Evolutionary conservation across 2,329 filamentous ascomycete genomes (phyloP), one percentile per base, ranked within the genome.

Genomic region (Scorias spongiosa): DNA sequence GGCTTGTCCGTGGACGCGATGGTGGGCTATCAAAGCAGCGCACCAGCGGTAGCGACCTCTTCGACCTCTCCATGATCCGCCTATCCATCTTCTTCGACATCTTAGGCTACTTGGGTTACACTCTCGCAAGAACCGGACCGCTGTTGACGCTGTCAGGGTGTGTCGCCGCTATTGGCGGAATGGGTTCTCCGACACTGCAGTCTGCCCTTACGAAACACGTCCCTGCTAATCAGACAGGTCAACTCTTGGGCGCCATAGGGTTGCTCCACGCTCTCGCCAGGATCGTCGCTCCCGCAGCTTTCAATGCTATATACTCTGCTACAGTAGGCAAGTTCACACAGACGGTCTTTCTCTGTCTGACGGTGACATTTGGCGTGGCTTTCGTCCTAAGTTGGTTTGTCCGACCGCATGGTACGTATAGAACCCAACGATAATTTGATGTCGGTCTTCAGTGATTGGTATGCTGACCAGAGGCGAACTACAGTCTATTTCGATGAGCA

Each of bases 161-260:
- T 39, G 54, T 88, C 14, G 81, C 85, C 1, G 74, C 85, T 0
- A 65, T 93, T 34, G 89, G 89, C 18, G 88, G 88, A 1, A 79
- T 96, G 39, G 88, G 82, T 0, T 81, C 81, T 30, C 88, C 91
- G 1, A 91, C 84, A 0, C 70, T 93, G 41, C 86, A 93, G 57
- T 81, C 84, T 1, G 75, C 82, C 1, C 67, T 95, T 42, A 95
- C 87, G 15, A 96, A 95, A 59, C 91, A 96, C 60, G 81, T 96
- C 0, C 85, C 88, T 0, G 71, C 78, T 0, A 83, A 91, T 49
- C 75, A 76, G 40, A 81, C 91, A 0, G 91, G 91, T 0, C 80
- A 91, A 59, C 68, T 96, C n/a, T 72, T 98, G 0, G 91, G 91
- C 17, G 88, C 87, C 1, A 81, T 81, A 12, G 91, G 89, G 0